phyloP scores from a whole-genome alignment of 768 basidiomycete genomes.

The Calocybe gangraenosa region DNA sequence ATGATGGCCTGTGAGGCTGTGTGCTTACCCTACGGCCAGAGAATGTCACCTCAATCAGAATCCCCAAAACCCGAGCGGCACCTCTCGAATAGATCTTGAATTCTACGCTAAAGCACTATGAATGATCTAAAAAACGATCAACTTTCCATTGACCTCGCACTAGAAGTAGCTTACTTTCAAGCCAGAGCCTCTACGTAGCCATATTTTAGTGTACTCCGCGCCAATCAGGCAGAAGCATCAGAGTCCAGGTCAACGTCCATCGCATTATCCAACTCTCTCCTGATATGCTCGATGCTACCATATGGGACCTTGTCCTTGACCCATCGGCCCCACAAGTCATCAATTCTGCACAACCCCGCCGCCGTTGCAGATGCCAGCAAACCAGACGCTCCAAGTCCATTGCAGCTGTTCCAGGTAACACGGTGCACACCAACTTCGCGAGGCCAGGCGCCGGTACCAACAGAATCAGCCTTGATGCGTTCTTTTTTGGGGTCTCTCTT shows the following conservation, averaged over 20 bases:
- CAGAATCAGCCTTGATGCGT: constrained; percentile 22
- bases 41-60: too few relatives aligned
- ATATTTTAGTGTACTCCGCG: too few relatives aligned
- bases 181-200: too few relatives aligned
- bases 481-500: constrained; percentile 28
- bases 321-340: constrained; percentile 77
- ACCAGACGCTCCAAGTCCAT: constrained; percentile 55
- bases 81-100: too few relatives aligned
- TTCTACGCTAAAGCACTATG: too few relatives aligned
- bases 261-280: constrained; percentile 49
- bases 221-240: constrained; percentile 26
- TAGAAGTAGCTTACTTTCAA: too few relatives aligned
- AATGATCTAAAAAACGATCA: too few relatives aligned
- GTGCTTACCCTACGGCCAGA: too few relatives aligned
- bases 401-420: constrained; percentile 76
- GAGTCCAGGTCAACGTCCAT: constrained; percentile 37
- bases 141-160: too few relatives aligned
- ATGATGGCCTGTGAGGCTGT: too few relatives aligned
- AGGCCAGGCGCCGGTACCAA: constrained; percentile 71
- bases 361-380: constrained; percentile 78
- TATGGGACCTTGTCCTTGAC: constrained; percentile 64
- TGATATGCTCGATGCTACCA: constrained; percentile 53
- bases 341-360: constrained; percentile 82
- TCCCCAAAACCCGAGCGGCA: too few relatives aligned
- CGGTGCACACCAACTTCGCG: constrained; percentile 73